These are phyloP conservation scores for Coniosporium apollinis DNA, from an alignment of 495 filamentous ascomycete genomes.

Conservation along the genomic window DNA sequence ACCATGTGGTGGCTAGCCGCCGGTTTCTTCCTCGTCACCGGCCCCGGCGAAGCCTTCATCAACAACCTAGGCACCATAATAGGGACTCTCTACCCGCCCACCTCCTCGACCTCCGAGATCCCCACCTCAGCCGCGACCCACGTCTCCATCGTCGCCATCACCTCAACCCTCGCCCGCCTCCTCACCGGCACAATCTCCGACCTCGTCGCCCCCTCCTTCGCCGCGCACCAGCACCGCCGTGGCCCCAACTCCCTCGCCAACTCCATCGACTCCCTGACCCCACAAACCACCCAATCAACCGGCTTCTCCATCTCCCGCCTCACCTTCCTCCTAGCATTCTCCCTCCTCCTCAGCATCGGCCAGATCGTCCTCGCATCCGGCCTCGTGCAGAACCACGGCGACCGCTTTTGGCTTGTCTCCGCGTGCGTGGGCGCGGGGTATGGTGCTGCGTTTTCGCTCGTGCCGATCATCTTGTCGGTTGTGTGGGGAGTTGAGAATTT, in stretches of 20 bases:
- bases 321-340: conserved; percentile 57
- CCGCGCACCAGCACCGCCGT: conserved; percentile 14
- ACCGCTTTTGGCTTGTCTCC: conserved; percentile 66
- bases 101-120: conserved; percentile 18
- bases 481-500: conserved; percentile 99
- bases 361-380: conserved; percentile 60
- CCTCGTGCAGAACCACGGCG: conserved; percentile 42
- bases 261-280: conserved; percentile 16
- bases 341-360: conserved; percentile 58
- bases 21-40: conserved; percentile 86
- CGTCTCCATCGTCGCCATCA: conserved; percentile 78
- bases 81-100: conserved; percentile 58
- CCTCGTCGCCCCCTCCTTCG: conserved; percentile 55
- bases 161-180: conserved; percentile 77
- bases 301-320: conserved; percentile 56
- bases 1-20: conserved; percentile 91
- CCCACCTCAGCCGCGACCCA: conserved; percentile 62
- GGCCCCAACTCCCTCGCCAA: conserved; percentile 19
- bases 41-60: conserved; percentile 89
- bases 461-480: conserved; percentile 78
- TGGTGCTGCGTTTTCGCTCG: conserved; percentile 74
- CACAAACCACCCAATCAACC: conserved; percentile 18
- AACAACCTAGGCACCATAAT: conserved; percentile 94
- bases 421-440: conserved; percentile 76
- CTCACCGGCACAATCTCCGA: conserved; percentile 75